Evolutionary conservation across 1,139 yeast genomes (phyloP), one percentile per base, ranked within the genome.

Genomic region (Kluyveromyces marxianus): DNA sequence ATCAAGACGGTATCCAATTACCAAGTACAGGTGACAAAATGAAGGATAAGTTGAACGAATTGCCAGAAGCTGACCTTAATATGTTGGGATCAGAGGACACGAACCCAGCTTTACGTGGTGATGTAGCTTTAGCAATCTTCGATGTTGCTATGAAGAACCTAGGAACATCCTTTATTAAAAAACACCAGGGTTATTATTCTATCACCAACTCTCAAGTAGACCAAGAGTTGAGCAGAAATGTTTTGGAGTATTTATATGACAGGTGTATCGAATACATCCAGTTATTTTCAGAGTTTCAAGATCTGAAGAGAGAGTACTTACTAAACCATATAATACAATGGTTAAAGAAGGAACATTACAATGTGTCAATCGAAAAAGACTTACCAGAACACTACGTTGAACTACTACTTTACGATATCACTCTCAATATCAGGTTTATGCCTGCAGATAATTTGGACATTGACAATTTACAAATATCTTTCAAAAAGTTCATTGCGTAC

Each of bases 41-140:
- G 64, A 79, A 79, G 54, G 80, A 76, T 45, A 81, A 81, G 56
- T 70, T 87, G 57, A 80, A 80, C 50, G 75, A 77, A 47, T 71
- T 89, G 53, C 97, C 97, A 0, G 96, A 88, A 54, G 88, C 90
- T 21, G 95, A 89, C 60, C 76, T 88, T 74, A 82, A 81, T 54
- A 82, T 87, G 76, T 71, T 90, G 53, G 97, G 97, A 34, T 81
- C 82, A 54, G 82, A 85, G 10, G 92, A 84, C 44, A 79, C 88
- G 27, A 90, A 89, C 59, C 96, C 97, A 6, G 97, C 95, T 0
- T 71, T 90, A 55, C 80, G 81, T 57, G 97, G 97, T 48, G 96
- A 89, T 60, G 80, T 90, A 46, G 94, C 94, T 3, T 71, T 89
- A 54, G 79, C 95, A 0, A 77, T 89, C 25, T 89, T 78, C 59